A percentile compares a stretch with the other conserved stretches of the same genome.
These are phyloP conservation scores for Hypoxylon sp. DNA, from an alignment of 2,329 filamentous ascomycete species.

Conservation along the genomic window DNA sequence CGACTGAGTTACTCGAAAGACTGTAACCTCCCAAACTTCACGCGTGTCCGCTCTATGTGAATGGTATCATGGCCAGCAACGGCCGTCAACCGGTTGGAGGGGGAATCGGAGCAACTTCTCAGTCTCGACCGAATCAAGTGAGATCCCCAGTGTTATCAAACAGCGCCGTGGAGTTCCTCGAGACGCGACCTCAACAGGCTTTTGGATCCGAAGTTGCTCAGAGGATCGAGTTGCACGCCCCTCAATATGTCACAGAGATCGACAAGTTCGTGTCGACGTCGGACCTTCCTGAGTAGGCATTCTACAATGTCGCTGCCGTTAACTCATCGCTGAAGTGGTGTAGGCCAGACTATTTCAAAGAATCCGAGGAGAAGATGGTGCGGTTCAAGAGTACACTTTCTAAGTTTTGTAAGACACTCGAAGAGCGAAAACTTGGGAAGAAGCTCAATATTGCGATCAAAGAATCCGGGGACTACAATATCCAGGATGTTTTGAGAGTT, in stretches of 20 bases:
- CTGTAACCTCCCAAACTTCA: no score
- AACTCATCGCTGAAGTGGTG: neutral
- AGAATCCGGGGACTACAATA: conserved; percentile 26
- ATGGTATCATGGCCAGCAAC: neutral
- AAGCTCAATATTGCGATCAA: conserved; percentile 35
- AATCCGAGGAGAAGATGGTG: conserved; percentile 30
- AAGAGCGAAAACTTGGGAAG: conserved; percentile 35
- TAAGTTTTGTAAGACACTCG: conserved; percentile 29
- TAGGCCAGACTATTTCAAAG: conserved; percentile 29
- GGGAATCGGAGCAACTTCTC: neutral
- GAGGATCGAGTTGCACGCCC: conserved; percentile 17
- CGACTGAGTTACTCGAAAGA: no score
- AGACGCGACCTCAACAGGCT: conserved; percentile 24
- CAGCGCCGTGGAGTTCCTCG: conserved; percentile 35
- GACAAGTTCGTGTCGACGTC: conserved; percentile 23
- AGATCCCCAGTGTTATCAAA: conserved; percentile 30
- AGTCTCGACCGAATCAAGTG: neutral
- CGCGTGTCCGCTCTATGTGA: no score
- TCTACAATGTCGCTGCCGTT: neutral
- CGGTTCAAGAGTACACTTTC: conserved; percentile 33
- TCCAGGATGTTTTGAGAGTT: conserved; percentile 36
- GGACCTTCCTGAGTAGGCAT: conserved; percentile 17
- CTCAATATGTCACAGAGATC: conserved; percentile 33
- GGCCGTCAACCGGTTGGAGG: neutral
- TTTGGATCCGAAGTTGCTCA: conserved; percentile 31